phyloP scores from a whole-genome alignment of 2,329 filamentous ascomycete species.

The Phaeoacremonium minimum region DNA sequence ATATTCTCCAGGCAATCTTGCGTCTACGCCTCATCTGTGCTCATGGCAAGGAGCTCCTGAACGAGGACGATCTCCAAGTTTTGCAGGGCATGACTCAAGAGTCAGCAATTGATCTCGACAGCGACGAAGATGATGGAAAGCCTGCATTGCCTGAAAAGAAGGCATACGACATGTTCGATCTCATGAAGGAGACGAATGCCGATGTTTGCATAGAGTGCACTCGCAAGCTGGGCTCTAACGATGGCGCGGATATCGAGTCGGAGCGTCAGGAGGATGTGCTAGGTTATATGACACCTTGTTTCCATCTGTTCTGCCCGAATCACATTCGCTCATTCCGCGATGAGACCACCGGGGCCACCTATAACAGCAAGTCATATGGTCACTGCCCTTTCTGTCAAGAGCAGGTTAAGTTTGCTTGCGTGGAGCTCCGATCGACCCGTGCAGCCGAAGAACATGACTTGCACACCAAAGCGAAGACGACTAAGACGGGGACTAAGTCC shows the following conservation, averaged over 20 bases:
- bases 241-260: slow-evolving; percentile 50
- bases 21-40: slow-evolving; percentile 87
- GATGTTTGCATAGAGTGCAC: slow-evolving; percentile 71
- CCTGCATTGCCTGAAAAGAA: slow-evolving; percentile 61
- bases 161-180: slow-evolving; percentile 79
- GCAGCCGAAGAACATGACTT: slow-evolving; percentile 53
- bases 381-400: slow-evolving; percentile 67
- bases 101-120: slow-evolving; percentile 85
- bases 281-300: slow-evolving; percentile 81
- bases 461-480: slow-evolving; percentile 51
- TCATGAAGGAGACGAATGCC: slow-evolving; percentile 78
- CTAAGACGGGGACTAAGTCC: slow-evolving; percentile 46
- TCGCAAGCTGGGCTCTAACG: slow-evolving; percentile 54
- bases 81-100: slow-evolving; percentile 79
- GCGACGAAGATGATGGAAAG: slow-evolving; percentile 61
- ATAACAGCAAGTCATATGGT: slow-evolving; percentile 38
- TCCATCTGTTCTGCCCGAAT: slow-evolving; percentile 74
- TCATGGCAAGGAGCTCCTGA: slow-evolving; percentile 87
- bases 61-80: slow-evolving; percentile 74
- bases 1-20: slow-evolving; percentile 87
- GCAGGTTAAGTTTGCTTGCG: slow-evolving; percentile 59
- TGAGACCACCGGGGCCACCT: slow-evolving; percentile 35
- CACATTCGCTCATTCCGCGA: slow-evolving; percentile 63
- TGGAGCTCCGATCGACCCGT: slow-evolving; percentile 62
- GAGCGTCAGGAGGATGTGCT: slow-evolving; percentile 62